These are phyloP conservation scores for Tetrapisispora pingtungensis DNA, from an alignment of 805 yeast species.

Conservation along the genomic window DNA sequence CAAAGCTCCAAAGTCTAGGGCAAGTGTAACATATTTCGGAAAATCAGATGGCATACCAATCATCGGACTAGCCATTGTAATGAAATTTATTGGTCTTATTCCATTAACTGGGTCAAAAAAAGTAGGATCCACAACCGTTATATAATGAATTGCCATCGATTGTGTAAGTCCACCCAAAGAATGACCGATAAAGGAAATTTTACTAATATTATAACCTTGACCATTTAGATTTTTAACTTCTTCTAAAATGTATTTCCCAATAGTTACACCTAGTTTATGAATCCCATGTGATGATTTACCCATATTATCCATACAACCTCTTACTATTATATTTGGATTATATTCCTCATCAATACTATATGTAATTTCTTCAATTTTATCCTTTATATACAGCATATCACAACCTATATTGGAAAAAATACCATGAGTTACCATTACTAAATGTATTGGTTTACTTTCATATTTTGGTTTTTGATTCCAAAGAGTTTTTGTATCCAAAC, in stretches of 20 bases:
- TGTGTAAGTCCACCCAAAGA: conserved; percentile 91
- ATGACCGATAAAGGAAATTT: conserved; percentile 83
- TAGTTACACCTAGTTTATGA: conserved; percentile 68
- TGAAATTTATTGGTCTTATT: conserved; percentile 65
- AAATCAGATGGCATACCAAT: conserved; percentile 83
- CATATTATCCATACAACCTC: conserved; percentile 76
- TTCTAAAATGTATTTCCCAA: conserved; percentile 55
- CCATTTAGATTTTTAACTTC: conserved; percentile 38
- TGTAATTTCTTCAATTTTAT: conserved; percentile 47
- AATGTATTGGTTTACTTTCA: conserved; percentile 54
- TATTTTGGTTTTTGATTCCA: conserved; percentile 63
- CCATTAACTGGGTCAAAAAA: conserved; percentile 39
- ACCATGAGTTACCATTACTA: conserved; percentile 85
- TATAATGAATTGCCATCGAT: conserved; percentile 79
- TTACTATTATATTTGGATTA: conserved; percentile 52
- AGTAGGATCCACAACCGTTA: conserved; percentile 49
- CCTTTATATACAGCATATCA: conserved; percentile 83
- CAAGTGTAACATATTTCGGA: conserved; percentile 75
- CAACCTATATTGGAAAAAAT: conserved; percentile 83
- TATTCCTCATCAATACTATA: conserved; percentile 10
- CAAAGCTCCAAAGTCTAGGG: conserved; percentile 78
- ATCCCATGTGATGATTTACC: conserved; percentile 88
- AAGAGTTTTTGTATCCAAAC: conserved; percentile 50
- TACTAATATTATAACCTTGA: conserved; percentile 34
- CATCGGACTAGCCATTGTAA: conserved; percentile 80